Base-by-base conservation (phyloP, 2,329 filamentous ascomycete genomes). In the Helotiales sp. region DNA sequence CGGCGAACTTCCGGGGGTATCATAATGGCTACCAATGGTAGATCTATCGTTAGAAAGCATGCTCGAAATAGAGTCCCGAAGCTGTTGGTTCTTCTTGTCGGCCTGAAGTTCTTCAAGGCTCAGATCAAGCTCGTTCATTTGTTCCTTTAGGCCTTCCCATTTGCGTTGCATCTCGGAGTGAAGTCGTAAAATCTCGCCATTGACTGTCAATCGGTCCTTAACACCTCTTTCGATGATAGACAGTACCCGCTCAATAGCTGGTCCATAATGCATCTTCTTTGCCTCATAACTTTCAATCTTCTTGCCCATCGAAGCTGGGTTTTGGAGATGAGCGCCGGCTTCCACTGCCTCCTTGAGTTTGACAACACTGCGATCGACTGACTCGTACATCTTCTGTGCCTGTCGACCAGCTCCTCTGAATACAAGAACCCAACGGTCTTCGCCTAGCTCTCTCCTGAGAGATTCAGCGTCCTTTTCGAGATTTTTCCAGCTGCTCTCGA, bases 211-310 rank as follows among this genome's bases (percentile, higher is more conserved):
- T n/a, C 96, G 89, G 76, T 98, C 93, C 77, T 92, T 92, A 75
- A 98, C 91, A n/a, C 96, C 96, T 77, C 93, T 95, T 73, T 97
- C 93, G 60, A 98, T 97, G 76, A 98, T 96, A 45, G 91, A 89
- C 20, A 98, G 81, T 7, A 99, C 93, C 49, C 94, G 88, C 77
- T 96, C 93, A 77, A 99, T 96, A 1, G 96, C 95, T 10, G 94
- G 93, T 1, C 93, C 91, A 75, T 98, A 99, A 78, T 98, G 95
- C 67, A 89, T 89, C 79, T 95, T 96, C 83, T 98, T 99, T 50
- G 92, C 93, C 77, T 97, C 94, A 78, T 97, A 99, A 73, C 87
- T 96, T 78, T 97, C 93, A 49, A 97, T 89, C 78, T 93, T 95
- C 81, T 96, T 96, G 68, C 85, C 83, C 80, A 96, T 86, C 1